These are phyloP conservation scores for Biscutella laevigata DNA, from an alignment of 441 rosid species.

Conservation along the genomic window DNA sequence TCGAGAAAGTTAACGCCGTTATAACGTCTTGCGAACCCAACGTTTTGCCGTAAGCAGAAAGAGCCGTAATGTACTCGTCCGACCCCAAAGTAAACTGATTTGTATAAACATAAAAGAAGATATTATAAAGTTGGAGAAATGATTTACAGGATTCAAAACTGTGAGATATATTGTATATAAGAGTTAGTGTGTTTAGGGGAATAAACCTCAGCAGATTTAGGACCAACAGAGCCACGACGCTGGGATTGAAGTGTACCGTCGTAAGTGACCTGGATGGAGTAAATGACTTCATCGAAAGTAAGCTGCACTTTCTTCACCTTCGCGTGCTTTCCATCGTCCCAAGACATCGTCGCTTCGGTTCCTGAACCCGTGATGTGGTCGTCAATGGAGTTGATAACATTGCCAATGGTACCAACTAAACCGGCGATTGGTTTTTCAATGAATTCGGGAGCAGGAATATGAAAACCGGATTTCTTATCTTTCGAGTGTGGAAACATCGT, in stretches of 20 bases:
- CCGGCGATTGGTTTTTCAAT: too few relatives aligned
- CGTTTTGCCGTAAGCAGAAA: slow-evolving; percentile 19
- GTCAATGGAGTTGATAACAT: too few relatives aligned
- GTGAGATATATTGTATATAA: too few relatives aligned
- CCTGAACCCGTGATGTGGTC: too few relatives aligned
- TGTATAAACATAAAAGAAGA: too few relatives aligned
- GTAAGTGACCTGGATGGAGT: slow-evolving; percentile 23
- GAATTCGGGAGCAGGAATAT: too few relatives aligned
- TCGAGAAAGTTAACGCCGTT: slow-evolving; percentile 15
- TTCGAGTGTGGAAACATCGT: too few relatives aligned
- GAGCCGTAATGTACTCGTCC: slow-evolving; percentile 24
- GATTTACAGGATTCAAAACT: too few relatives aligned
- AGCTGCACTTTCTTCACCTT: slow-evolving; percentile 25
- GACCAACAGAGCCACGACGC: slow-evolving; percentile 22
- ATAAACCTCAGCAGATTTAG: slow-evolving; percentile 18
- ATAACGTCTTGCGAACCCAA: slow-evolving; percentile 10
- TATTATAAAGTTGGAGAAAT: too few relatives aligned
- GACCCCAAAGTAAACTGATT: slow-evolving; percentile 19
- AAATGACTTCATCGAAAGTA: slow-evolving; percentile 21
- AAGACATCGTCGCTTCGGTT: slow-evolving; percentile 15
- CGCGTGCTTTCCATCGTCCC: slow-evolving; percentile 26
- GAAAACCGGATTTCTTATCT: too few relatives aligned
- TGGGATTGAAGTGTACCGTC: slow-evolving; percentile 20
- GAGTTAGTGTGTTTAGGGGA: too few relatives aligned
- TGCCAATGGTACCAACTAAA: too few relatives aligned